These are phyloP conservation scores for Leptomonas pyrrhocoris DNA, from an alignment of 208 protist species.

Conservation along the genomic window DNA sequence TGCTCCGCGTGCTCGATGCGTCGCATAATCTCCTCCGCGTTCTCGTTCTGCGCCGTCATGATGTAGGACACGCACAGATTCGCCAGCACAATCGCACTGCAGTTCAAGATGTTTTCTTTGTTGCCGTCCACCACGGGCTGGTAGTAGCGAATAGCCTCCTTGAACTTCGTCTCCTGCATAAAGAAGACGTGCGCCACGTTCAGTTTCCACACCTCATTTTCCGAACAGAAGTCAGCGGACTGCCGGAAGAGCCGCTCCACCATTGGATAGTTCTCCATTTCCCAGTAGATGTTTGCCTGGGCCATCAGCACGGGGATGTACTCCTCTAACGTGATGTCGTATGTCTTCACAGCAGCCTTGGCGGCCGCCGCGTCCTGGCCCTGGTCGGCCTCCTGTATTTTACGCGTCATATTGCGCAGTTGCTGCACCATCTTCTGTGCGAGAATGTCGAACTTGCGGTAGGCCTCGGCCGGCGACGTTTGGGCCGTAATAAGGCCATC, in stretches of 20 bases:
- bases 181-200: constrained; percentile 98
- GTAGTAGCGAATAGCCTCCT: constrained; percentile 97
- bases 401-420: constrained; percentile 94
- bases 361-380: constrained; percentile 86
- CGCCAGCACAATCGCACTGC: constrained; percentile 96
- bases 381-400: constrained; percentile 94
- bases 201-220: constrained; percentile 97
- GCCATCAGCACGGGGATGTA: constrained; percentile 97
- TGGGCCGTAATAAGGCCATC: constrained; percentile 95
- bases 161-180: constrained; percentile 97
- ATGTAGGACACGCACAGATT: constrained; percentile 98
- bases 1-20: constrained; percentile 97
- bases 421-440: constrained; percentile 94
- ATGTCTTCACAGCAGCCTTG: constrained; percentile 85
- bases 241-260: constrained; percentile 96
- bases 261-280: constrained; percentile 96
- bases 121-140: constrained; percentile 95
- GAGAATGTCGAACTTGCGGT: constrained; percentile 96
- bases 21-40: constrained; percentile 97
- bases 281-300: constrained; percentile 98
- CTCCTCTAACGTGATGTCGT: constrained; percentile 93
- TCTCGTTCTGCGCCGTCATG: constrained; percentile 96
- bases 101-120: constrained; percentile 92
- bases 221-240: constrained; percentile 95
- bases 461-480: constrained; percentile 95